Evolutionary conservation across 2,329 filamentous ascomycete genomes (phyloP).

Genomic region (Biscogniauxia marginata): DNA sequence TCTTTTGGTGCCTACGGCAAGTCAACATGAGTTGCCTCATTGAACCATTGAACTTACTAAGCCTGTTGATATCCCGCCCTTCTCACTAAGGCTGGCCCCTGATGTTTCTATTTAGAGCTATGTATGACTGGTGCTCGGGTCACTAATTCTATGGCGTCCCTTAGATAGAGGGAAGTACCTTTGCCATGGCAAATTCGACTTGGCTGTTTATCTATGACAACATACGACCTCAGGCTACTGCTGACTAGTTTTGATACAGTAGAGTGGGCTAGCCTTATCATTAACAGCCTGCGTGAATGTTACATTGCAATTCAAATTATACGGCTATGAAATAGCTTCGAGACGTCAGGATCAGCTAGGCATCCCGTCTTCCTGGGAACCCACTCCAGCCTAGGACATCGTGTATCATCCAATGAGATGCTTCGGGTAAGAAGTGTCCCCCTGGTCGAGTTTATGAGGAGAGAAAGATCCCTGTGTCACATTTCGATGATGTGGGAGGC

Average conservation of each 20-base stretch:
- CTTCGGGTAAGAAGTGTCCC: not conserved
- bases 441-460: not conserved
- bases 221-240: not conserved
- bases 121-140: not conserved
- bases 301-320: not conserved
- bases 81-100: not conserved
- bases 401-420: not conserved
- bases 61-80: not conserved
- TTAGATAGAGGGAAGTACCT: too few relatives aligned
- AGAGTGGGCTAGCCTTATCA: not conserved
- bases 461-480: not conserved
- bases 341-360: not conserved
- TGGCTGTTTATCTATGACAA: not conserved
- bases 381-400: not conserved
- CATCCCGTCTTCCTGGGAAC: not conserved
- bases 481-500: not conserved
- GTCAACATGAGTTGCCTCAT: not conserved
- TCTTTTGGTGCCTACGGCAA: not conserved
- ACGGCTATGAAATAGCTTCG: not conserved
- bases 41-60: not conserved
- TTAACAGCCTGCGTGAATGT: not conserved
- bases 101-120: not conserved
- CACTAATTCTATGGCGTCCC: too few relatives aligned
- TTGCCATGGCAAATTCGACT: too few relatives aligned
- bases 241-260: not conserved